phyloP scores from a whole-genome alignment of 768 basidiomycete species.

The Rhodotorula taiwanensis region DNA sequence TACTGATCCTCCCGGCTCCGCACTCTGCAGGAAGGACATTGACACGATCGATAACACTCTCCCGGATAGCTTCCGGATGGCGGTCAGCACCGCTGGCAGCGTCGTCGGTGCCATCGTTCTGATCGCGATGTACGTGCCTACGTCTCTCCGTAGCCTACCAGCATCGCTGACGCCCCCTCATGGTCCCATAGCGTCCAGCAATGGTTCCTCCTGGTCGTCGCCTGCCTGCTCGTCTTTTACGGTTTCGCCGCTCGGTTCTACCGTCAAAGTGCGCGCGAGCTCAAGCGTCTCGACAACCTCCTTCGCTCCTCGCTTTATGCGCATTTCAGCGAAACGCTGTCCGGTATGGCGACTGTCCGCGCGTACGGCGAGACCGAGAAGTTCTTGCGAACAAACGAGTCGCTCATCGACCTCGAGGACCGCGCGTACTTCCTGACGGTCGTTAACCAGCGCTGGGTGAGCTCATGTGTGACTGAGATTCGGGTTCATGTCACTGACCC shows the following conservation, averaged over 20 bases:
- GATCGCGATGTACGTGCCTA: constrained; percentile 27
- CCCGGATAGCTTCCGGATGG: constrained; percentile 65
- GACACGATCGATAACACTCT: constrained; percentile 69
- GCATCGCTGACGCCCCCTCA: neutral
- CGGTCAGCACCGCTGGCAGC: constrained; percentile 56
- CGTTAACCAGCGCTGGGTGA: constrained; percentile 49
- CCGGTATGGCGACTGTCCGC: constrained; percentile 59
- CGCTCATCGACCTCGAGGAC: constrained; percentile 76
- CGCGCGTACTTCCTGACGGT: constrained; percentile 82
- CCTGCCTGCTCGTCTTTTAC: constrained; percentile 49
- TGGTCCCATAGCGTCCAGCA: neutral
- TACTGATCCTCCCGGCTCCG: constrained; percentile 11
- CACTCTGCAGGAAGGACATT: constrained; percentile 50
- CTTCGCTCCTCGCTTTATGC: constrained; percentile 78
- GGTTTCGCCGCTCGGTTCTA: constrained; percentile 71
- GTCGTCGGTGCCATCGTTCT: constrained; percentile 34
- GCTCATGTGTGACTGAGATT: neutral
- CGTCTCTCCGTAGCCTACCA: too few species aligned
- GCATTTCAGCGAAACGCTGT: constrained; percentile 84
- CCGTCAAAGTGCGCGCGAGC: constrained; percentile 62
- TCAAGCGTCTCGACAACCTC: constrained; percentile 79
- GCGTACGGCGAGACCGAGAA: constrained; percentile 68
- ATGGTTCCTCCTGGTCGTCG: constrained; percentile 28
- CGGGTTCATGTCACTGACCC: neutral
- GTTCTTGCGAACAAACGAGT: constrained; percentile 67